phyloP scores from a whole-genome alignment of 2,329 filamentous ascomycete genomes.

The Metarhizium guizhouense region DNA sequence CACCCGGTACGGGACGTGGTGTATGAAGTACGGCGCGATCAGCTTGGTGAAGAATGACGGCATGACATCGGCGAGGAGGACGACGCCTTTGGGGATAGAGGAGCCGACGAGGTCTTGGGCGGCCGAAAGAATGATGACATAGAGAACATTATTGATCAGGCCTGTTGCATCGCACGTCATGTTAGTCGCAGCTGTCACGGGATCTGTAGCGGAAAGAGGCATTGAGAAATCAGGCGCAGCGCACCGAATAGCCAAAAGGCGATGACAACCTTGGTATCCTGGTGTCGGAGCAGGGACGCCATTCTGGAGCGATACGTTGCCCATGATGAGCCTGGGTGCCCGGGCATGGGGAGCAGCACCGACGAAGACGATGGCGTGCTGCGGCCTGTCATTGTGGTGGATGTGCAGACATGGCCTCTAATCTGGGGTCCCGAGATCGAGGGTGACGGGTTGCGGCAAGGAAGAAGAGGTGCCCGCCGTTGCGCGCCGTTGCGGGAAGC shows the following conservation, averaged over 20 bases:
- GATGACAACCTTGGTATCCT: conserved; percentile 61
- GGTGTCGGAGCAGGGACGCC: conserved; percentile 51
- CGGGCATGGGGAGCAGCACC: conserved; percentile 47
- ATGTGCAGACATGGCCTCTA: background rate
- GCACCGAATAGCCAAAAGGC: conserved; percentile 94
- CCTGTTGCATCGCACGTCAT: conserved; percentile 14
- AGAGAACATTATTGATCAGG: conserved; percentile 90
- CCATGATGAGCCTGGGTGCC: conserved; percentile 58
- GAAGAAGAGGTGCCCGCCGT: too few relatives aligned
- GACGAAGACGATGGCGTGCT: conserved; percentile 34
- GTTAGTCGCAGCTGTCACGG: background rate
- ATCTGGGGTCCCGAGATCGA: background rate
- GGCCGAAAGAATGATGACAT: conserved; percentile 91
- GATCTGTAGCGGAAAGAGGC: too few relatives aligned
- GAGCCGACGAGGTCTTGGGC: conserved; percentile 92
- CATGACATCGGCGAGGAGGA: conserved; percentile 86
- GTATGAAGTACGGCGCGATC: conserved; percentile 87
- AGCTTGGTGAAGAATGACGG: conserved; percentile 86
- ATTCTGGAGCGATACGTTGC: conserved; percentile 61
- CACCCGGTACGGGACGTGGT: conserved; percentile 68
- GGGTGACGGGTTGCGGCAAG: background rate
- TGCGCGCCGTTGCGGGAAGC: too few relatives aligned
- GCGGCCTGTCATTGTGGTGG: conserved; percentile 22
- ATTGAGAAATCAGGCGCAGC: conserved; percentile 1
- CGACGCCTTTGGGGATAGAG: conserved; percentile 81